Base-by-base conservation (phyloP, 176 grass and related monocot genomes). In the Rhynchospora breviuscula region DNA sequence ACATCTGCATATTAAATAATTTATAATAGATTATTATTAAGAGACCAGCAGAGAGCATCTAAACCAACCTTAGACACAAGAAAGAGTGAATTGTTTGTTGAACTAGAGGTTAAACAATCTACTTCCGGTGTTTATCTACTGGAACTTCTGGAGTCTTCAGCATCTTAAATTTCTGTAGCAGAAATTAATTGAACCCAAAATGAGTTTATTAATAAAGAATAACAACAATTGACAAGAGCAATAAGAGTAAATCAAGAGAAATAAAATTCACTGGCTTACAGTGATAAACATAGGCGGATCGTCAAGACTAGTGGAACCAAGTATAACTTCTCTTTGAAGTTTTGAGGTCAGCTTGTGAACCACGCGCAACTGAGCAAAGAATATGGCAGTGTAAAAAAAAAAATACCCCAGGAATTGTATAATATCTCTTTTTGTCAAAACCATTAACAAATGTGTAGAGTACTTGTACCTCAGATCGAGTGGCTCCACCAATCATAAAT, bases 401-500 rank as follows among this genome's bases (percentile, higher is more conserved):
- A 60, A 29, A 29, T n/a, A n/a, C 26, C 26, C 26, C 35, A 59
- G 47, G 19, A 64, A 40, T 75, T 45, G 49, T 21, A 23, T 66
- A 59, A 63, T 17, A 79, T 10, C 1, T 75, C 15, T 61, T 76
- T 8, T 63, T 81, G 19, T 11, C 7, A 63, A 61, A 64, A 81
- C 45, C 40, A 81, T 70, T 67, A 84, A 76, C 10, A 59, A 54
- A 46, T 7, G 3, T 77, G 31, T 45, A 56, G 48, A 45, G 19
- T 5, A 3, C 10, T 35, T 62, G 4, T 95, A 98, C 96, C 89
- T 98, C 91, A 52, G 96, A 98, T 84, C 96, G 83, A 86, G 96
- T 98, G 21, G 96, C 92, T 87, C 96, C 93, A 56, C 96, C 96
- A 85, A 98, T 86, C 79, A 98, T 91, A 86, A 95, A 95, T 78